Conservation (phyloP, 129 eudicot genomes). For the Logfia minima region DNA sequence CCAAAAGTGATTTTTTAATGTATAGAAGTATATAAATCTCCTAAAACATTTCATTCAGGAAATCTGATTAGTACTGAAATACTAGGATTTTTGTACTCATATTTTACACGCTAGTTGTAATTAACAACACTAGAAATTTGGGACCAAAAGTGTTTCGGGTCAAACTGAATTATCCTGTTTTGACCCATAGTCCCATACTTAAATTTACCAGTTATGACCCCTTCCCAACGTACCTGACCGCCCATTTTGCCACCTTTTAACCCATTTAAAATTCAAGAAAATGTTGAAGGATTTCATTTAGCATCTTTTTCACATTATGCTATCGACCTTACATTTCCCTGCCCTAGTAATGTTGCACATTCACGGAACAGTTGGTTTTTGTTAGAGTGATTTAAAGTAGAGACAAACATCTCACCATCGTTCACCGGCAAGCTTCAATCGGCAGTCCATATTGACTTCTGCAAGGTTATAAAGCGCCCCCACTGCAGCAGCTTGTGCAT, state of each 20-base stretch:
- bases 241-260: neutral
- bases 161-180: neutral
- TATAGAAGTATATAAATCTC: neutral
- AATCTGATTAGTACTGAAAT: neutral
- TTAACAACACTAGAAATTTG: neutral
- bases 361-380: neutral
- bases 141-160: neutral
- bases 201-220: neutral
- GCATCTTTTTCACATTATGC: too few relatives aligned
- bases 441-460: constrained; percentile 91
- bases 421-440: constrained; percentile 89
- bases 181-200: neutral
- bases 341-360: neutral
- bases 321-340: neutral
- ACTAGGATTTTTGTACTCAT: neutral
- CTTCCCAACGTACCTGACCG: neutral
- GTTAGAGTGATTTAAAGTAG: neutral
- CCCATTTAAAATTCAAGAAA: neutral
- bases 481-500: constrained; percentile 97
- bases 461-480: constrained; percentile 96
- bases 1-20: neutral
- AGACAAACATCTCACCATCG: constrained; percentile 60
- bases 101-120: neutral
- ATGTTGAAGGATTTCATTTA: neutral
- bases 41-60: neutral